Evolutionary conservation across 169 alveolate genomes (phyloP), one percentile per base, ranked within the genome.

Genomic region (Plasmodium gallinaceum): DNA sequence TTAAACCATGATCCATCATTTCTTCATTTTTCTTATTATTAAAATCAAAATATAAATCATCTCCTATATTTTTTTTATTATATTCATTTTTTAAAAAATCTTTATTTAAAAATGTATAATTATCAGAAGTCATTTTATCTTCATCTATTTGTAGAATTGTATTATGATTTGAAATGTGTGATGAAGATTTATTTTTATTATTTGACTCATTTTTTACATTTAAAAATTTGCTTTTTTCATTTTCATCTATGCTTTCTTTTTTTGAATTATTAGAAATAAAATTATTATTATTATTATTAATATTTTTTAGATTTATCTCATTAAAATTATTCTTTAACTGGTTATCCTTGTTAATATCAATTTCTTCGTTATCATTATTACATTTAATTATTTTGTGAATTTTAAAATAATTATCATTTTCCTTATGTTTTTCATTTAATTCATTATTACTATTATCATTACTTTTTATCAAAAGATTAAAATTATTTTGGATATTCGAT

Each of bases 131-230:
- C 46, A 20, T 32, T 37, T 75, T 75, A 18, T 62, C 88, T 9
- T 60, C 74, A 12, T 75, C 66, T 0, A 62, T 16, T 3, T 60
- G 65, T 46, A 16, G 75, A 37, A 75, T 45, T 5, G 75, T 75
- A 24, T 66, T 75, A 61, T 61, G 71, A 61, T 61, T 75, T 8
- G 88, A 75, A 5, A 75, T 7, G 20, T 60, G 74, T 20, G 39
- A 4, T 18, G 88, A 62, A 5, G 18, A 26, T 9, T 52, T 51
- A 16, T 76, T 24, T 37, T 42, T 48, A 20, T 76, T 76, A 14
- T 52, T 37, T 10, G 24, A 14, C 18, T 51, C 88, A 3, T 45
- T 62, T 54, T 75, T 75, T 24, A 62, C 24, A 42, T 62, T 75
- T 20, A 75, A 37, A 10, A 75, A 43, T 45, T 75, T 75, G 2